Evolutionary conservation across 2,329 filamentous ascomycete genomes (phyloP), one percentile per base, ranked within the genome.

Genomic region (Mariannaea elegans): DNA sequence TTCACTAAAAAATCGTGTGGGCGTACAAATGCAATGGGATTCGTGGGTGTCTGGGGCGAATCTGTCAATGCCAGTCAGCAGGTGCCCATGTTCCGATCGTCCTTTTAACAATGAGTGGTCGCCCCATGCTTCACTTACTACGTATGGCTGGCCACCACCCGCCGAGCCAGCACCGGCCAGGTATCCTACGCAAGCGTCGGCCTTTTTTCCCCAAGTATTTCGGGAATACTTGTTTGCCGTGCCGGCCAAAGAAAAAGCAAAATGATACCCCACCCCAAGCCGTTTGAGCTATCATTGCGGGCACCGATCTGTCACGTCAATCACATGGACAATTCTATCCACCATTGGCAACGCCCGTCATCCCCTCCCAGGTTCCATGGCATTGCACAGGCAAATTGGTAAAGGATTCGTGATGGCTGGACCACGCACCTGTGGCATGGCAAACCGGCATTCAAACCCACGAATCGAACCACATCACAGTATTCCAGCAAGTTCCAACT

Each of bases 301-400:
- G 59, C 63, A 61, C 63, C 66, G 61, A 56, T 48, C 59, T 62
- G 56, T 64, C 67, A 70, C 64, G 58, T 69, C 54, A 68, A 63
- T 70, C 67, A 70, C 67, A 70, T 70, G 67, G 60, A 19, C 67
- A 51, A 63, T 65, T 64, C 42, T 56, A 70, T 70, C 48, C 62
- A 59, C 63, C 58, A 44, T 10, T 44, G 23, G 23, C 41, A 62
- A 65, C 41, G 41, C 32, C 41, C 39, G 50, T 51, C 48, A 32
- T 60, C 51, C 46, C 18, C 41, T 45, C 44, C 16, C 39, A 12
- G 41, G n/a, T 32, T 68, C 52, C 46, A 34, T 60, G 46, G 52
- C 41, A 44, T 51, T 56, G 52, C 27, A 39, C 44, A 45, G 32
- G 49, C 57, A 57, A 60, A 41, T 46, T 58, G 58, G 56, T 49